Percentiles rank a stretch among this genome's conserved stretches.
These are phyloP conservation scores for Phytopythium sindhum DNA, from an alignment of 352 stramenopile species.

Conservation along the genomic window DNA sequence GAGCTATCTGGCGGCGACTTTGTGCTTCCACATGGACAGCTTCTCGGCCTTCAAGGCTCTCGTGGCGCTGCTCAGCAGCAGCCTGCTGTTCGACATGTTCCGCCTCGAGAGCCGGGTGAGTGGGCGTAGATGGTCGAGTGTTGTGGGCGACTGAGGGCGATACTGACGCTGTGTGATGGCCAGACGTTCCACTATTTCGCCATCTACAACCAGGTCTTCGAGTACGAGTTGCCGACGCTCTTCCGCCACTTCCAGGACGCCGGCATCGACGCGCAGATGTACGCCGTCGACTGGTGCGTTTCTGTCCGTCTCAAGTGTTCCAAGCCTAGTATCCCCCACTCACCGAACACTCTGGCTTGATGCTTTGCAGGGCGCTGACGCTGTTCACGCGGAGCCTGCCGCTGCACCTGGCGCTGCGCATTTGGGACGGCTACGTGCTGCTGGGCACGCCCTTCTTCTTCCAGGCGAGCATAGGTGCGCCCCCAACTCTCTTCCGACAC, in stretches of 20 bases:
- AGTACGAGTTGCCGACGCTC: constrained; percentile 69
- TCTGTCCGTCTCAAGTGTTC: background rate
- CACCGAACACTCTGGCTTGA: background rate
- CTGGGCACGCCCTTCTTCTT: constrained; percentile 85
- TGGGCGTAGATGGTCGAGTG: background rate
- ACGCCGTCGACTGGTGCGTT: constrained; percentile 79
- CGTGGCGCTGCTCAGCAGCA: constrained; percentile 79
- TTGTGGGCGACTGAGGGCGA: background rate
- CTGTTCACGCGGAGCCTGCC: constrained; percentile 78
- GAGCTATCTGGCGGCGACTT: constrained; percentile 79
- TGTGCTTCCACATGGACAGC: constrained; percentile 88
- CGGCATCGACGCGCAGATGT: constrained; percentile 86
- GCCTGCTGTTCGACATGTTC: constrained; percentile 87
- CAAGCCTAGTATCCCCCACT: background rate
- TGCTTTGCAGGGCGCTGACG: constrained; percentile 54
- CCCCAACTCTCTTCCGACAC: background rate
- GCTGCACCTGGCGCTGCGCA: constrained; percentile 62
- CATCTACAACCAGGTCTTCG: constrained; percentile 76
- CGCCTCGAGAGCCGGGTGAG: constrained; percentile 75
- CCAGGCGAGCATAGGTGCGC: constrained; percentile 77
- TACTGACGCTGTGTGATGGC: background rate
- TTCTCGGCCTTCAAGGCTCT: constrained; percentile 86
- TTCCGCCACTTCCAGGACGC: constrained; percentile 60
- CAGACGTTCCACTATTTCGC: constrained; percentile 87
- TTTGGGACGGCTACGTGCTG: constrained; percentile 84